Base-by-base conservation (phyloP, 495 filamentous ascomycete genomes). In the Jackrogersella minutella region DNA sequence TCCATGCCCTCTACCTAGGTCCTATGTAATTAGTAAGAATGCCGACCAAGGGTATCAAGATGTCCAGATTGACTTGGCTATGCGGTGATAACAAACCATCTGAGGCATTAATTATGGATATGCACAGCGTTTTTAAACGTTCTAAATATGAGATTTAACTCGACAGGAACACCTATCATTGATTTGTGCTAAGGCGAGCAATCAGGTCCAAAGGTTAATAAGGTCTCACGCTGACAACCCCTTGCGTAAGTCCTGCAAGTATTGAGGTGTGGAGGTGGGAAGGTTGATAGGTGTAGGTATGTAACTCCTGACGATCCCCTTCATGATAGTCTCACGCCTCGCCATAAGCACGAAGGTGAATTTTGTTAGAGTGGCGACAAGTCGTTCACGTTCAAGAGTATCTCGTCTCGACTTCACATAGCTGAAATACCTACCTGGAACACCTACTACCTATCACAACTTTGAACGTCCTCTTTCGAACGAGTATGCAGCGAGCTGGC, bases 81-180 rank as follows among this genome's bases (percentile, higher is more conserved):
- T 31, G 53, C 39, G 53, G 43, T 26, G 14, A 39, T 39, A 37
- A 7, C 52, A n/a, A n/a, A n/a, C 33, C 58, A 36, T 30, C 22
- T 64, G 66, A 69, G 66, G 66, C 66, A 69, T 69, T 64, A 69
- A 69, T 61, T 22, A 46, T 46, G 21, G n/a, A 40, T 28, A 28
- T 14, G 10, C 5, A 47, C 16, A 41, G 34, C 54, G 47, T 53
- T 54, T 58, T 43, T 34, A 44, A 64, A 30, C 3, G 26, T 30
- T 7, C 26, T 30, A 30, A 3, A 3, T 58, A 49, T 44, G 30
- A 49, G 37, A 55, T 63, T 40, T 36, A 19, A 60, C 47, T 55
- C 52, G 34, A 47, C 55, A 50, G 47, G 49, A 56, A 52, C 55
- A 55, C 28, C 44, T 59, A 36, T 62, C 50, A 60, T 50, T 26